Evolutionary conservation across 371 early-diverging fungal genomes (phyloP).

Genomic region (Mucor piriformis): DNA sequence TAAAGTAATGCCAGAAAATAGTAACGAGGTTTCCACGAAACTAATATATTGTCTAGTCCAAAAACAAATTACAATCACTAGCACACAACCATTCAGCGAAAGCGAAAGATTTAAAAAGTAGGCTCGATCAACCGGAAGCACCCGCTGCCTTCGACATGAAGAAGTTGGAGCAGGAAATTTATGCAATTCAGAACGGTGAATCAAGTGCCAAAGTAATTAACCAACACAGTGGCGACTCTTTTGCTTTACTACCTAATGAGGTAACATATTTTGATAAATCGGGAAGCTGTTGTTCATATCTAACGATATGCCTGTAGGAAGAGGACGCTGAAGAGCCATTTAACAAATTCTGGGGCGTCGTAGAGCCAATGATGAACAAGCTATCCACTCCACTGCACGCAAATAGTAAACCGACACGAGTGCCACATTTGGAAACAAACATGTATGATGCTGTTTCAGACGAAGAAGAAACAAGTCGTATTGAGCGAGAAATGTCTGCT

Average conservation of each 20-base stretch:
- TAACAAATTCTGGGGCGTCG: constrained; percentile 81
- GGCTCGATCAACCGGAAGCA: not conserved
- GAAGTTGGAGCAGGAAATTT: constrained; percentile 8
- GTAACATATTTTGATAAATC: not conserved
- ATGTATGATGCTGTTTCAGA: constrained; percentile 14
- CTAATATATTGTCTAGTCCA: not conserved
- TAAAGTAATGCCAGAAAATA: not conserved
- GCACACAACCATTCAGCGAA: not conserved
- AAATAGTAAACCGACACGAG: constrained; percentile 26
- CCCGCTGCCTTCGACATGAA: constrained; percentile 5
- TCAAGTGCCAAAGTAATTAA: not conserved
- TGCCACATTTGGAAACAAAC: not conserved
- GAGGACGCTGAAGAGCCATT: constrained; percentile 74
- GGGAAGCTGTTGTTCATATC: not conserved
- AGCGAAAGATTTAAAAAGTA: not conserved
- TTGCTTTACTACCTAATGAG: constrained; percentile 23
- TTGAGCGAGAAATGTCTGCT: constrained; percentile 22
- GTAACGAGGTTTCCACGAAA: not conserved
- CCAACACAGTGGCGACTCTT: constrained; percentile 34
- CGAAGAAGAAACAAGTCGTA: constrained; percentile 17
- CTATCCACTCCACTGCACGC: constrained; percentile 65
- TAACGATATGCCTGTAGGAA: constrained; percentile 6
- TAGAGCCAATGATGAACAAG: constrained; percentile 74
- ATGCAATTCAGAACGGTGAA: constrained; percentile 3
- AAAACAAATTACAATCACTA: not conserved